phyloP scores from a whole-genome alignment of 73 alveolate genomes.

The Symbiodinium pilosum region DNA sequence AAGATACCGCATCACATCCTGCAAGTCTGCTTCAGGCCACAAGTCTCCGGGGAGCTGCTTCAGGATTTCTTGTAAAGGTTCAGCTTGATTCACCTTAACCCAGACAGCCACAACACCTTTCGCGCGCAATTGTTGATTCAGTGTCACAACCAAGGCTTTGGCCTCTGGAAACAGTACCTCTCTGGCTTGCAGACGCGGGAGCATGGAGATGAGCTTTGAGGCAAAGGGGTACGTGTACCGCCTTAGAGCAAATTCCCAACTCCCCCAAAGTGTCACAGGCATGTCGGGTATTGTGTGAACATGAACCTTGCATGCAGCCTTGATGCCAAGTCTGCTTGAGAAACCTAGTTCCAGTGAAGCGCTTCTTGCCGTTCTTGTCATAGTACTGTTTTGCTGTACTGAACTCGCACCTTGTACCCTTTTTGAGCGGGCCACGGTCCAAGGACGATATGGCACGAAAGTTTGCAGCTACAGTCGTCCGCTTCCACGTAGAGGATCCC shows the following conservation, averaged over 20 bases:
- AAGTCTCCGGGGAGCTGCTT: neutral
- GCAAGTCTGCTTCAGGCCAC: neutral
- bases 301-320: too few relatives aligned
- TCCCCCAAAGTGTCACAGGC: too few relatives aligned
- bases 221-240: neutral
- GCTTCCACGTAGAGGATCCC: neutral
- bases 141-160: neutral
- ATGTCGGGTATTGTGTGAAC: too few relatives aligned
- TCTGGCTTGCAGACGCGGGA: conserved; percentile 4
- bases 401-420: neutral
- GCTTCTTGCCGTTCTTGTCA: neutral
- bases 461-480: neutral
- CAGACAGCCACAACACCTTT: neutral
- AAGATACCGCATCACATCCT: neutral
- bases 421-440: neutral
- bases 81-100: neutral
- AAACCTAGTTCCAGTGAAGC: neutral
- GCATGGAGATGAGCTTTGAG: neutral
- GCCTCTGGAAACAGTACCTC: neutral
- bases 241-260: neutral
- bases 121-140: too few relatives aligned
- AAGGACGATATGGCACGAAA: neutral
- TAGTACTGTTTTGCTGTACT: neutral
- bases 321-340: neutral
- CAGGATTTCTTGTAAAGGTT: neutral